Evolutionary conservation across 129 eudicot genomes (phyloP).

Genomic region (Glebionis coronaria): DNA sequence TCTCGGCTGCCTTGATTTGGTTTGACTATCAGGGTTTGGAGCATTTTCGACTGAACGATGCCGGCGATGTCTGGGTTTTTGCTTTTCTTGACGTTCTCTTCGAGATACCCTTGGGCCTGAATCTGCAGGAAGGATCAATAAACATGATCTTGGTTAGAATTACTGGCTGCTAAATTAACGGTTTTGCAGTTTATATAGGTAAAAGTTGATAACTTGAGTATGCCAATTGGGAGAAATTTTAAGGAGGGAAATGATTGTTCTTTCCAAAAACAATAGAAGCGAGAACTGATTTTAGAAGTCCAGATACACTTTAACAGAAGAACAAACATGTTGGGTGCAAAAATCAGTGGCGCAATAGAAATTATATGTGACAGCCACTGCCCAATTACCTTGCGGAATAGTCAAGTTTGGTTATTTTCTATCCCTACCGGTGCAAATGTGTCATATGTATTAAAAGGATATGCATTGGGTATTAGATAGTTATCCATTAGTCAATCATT

Average conservation of each 20-base stretch:
- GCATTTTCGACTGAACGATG: constrained; percentile 34
- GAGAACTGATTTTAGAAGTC: background rate
- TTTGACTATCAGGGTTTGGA: constrained; percentile 21
- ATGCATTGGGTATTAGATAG: no score
- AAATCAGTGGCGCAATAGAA: no score
- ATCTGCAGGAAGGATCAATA: constrained; percentile 18
- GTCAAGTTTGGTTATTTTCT: background rate
- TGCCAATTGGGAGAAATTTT: background rate
- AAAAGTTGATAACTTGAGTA: background rate
- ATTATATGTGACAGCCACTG: background rate
- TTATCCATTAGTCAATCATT: no score
- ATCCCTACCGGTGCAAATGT: background rate
- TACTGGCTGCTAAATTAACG: background rate
- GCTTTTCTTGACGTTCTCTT: constrained; percentile 24
- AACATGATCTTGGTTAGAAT: background rate
- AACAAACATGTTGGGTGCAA: background rate
- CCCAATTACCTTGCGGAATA: background rate
- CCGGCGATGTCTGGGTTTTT: constrained; percentile 26
- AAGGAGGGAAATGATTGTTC: background rate
- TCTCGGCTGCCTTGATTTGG: constrained; percentile 35
- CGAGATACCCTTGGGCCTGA: constrained; percentile 19
- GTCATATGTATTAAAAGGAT: no score
- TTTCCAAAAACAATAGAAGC: background rate
- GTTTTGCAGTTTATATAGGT: background rate
- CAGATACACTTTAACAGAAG: background rate